A percentile compares a stretch with the other conserved stretches of the same genome.
These are phyloP conservation scores for Trypanosoma platydactyli DNA, from an alignment of 208 protist genomes.

Conservation along the genomic window DNA sequence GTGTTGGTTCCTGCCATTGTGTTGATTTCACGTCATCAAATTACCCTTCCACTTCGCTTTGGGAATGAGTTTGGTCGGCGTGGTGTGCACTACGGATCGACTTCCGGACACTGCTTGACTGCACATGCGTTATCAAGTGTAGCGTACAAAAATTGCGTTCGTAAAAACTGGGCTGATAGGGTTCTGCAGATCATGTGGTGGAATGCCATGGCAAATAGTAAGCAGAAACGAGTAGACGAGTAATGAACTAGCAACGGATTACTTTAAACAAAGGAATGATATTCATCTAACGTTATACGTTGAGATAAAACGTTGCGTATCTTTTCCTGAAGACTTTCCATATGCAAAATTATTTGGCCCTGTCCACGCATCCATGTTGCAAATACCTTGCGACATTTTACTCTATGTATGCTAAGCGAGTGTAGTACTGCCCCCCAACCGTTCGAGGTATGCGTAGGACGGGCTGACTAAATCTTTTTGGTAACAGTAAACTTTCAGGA, in stretches of 20 bases:
- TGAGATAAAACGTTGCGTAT: too few species aligned
- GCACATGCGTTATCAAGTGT: background rate
- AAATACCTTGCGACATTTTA: too few species aligned
- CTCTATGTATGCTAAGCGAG: too few species aligned
- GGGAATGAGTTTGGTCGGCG: slow-evolving; percentile 6
- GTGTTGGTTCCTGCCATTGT: background rate
- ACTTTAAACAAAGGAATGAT: too few species aligned
- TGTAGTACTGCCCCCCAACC: too few species aligned
- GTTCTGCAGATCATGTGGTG: background rate
- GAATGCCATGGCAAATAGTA: slow-evolving; percentile 1
- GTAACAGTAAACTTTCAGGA: too few species aligned
- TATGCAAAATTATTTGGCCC: too few species aligned
- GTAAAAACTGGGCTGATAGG: slow-evolving; percentile 6
- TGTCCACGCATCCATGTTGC: too few species aligned
- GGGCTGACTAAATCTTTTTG: too few species aligned
- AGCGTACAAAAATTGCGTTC: background rate
- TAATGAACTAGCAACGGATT: background rate
- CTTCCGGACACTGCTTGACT: slow-evolving; percentile 3
- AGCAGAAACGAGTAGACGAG: background rate
- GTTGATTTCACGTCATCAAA: slow-evolving; percentile 14
- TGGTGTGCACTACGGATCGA: slow-evolving; percentile 12
- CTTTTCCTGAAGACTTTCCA: too few species aligned
- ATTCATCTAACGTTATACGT: too few species aligned
- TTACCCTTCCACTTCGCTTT: slow-evolving; percentile 14
- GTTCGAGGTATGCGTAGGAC: too few species aligned